Conservation (phyloP, 2,329 filamentous ascomycete genomes). For the Pyricularia pennisetigena region DNA sequence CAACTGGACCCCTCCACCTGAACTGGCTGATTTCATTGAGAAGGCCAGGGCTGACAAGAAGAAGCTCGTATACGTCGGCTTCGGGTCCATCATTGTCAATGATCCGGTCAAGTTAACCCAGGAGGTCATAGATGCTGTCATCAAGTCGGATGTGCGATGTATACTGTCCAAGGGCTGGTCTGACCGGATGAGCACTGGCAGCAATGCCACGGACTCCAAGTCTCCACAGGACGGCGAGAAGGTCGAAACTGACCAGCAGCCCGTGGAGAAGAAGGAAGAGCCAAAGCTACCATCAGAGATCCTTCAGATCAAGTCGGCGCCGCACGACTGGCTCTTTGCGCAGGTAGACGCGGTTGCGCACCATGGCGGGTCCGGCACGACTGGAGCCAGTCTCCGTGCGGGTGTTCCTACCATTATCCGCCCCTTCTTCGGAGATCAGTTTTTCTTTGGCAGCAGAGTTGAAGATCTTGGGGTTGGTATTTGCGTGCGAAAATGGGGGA, state of each 20-base stretch:
- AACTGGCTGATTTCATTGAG: slow-evolving; percentile 73
- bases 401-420: slow-evolving; percentile 91
- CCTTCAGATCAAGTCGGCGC: slow-evolving; percentile 77
- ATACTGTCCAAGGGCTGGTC: slow-evolving; percentile 97
- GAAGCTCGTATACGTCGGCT: slow-evolving; percentile 93
- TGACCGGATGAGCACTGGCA: slow-evolving; percentile 44
- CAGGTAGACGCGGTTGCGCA: slow-evolving; percentile 93
- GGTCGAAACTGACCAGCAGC: slow-evolving; percentile 26
- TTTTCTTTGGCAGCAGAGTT: slow-evolving; percentile 84
- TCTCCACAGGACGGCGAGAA: slow-evolving; percentile 19
- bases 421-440: slow-evolving; percentile 97
- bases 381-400: slow-evolving; percentile 81
- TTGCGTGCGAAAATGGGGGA: slow-evolving; percentile 79
- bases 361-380: slow-evolving; percentile 91
- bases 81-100: slow-evolving; percentile 89
- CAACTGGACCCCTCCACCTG: slow-evolving; percentile 63
- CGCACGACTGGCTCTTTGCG: slow-evolving; percentile 92
- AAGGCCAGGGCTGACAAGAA: slow-evolving; percentile 72
- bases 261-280: slow-evolving; percentile 36
- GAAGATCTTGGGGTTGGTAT: slow-evolving; percentile 92
- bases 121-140: slow-evolving; percentile 85
- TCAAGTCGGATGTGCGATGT: slow-evolving; percentile 86
- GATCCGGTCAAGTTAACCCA: slow-evolving; percentile 82
- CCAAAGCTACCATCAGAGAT: slow-evolving; percentile 71
- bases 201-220: background rate